These are phyloP conservation scores for Saccharomyces hybrid DNA, from an alignment of 1,139 yeast species.

Conservation along the genomic window DNA sequence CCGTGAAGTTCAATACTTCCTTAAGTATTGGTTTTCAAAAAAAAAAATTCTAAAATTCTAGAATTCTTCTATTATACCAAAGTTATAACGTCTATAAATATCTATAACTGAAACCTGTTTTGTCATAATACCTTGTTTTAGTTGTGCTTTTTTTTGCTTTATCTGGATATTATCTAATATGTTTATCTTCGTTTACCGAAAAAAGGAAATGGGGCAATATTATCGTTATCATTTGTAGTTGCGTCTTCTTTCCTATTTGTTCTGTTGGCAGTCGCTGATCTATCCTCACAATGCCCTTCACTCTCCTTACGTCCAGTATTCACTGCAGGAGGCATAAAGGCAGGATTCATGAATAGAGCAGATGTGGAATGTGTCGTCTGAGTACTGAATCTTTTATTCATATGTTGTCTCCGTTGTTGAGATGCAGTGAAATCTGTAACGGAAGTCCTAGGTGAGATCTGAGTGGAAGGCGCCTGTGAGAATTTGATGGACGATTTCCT, in stretches of 20 bases:
- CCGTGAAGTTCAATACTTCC: no score
- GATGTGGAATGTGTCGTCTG: constrained; percentile 1
- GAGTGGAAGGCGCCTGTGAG: neutral
- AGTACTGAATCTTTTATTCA: constrained; percentile 3
- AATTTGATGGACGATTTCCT: neutral
- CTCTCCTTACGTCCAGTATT: neutral
- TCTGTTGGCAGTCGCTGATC: neutral
- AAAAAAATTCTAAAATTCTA: no score
- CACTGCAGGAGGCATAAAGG: constrained; percentile 4
- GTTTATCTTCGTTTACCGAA: neutral
- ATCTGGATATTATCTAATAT: neutral
- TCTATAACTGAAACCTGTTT: neutral
- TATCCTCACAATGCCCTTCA: neutral
- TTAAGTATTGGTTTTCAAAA: no score
- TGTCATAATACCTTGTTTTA: neutral
- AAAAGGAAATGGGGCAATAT: neutral
- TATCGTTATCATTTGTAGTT: neutral
- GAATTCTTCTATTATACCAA: no score
- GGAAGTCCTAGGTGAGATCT: constrained; percentile 3
- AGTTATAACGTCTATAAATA: neutral
- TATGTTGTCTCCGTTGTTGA: neutral
- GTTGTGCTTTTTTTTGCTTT: neutral
- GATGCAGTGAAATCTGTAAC: neutral
- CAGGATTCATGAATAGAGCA: constrained; percentile 4
- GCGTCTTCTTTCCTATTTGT: neutral